A percentile compares a stretch with the other conserved stretches of the same genome.
Conservation (phyloP, 805 yeast genomes). For the Zygoascus biomembranicola region DNA sequence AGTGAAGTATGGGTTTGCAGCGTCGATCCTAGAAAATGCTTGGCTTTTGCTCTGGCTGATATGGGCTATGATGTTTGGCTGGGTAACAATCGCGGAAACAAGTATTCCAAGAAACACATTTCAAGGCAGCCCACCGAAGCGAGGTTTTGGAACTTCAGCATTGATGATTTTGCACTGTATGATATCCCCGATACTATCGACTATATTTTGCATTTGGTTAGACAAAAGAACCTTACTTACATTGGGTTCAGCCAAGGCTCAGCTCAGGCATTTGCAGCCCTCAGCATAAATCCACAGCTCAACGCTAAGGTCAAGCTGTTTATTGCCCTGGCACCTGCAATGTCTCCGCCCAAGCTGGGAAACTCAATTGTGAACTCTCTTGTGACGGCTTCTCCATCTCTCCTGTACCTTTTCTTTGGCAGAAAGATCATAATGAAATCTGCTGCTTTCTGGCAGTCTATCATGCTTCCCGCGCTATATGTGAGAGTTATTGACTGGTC, state of each 20-base stretch:
- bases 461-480: conserved; percentile 70
- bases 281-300: conserved; percentile 54
- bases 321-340: conserved; percentile 88
- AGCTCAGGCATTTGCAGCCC: conserved; percentile 83
- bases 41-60: conserved; percentile 72
- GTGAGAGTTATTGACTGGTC: conserved; percentile 63
- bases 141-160: conserved; percentile 80
- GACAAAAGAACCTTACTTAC: conserved; percentile 44
- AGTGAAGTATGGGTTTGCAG: conserved; percentile 72
- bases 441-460: conserved; percentile 69
- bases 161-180: conserved; percentile 85
- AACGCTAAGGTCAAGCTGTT: conserved; percentile 48
- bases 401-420: conserved; percentile 68
- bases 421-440: conserved; percentile 64
- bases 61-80: conserved; percentile 91
- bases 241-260: conserved; percentile 93
- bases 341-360: conserved; percentile 80
- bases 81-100: conserved; percentile 89
- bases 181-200: conserved; percentile 83
- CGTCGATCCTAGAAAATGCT: conserved; percentile 38
- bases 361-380: conserved; percentile 69
- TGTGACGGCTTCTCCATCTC: conserved; percentile 65
- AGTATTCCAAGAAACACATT: conserved; percentile 77
- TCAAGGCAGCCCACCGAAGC: conserved; percentile 34
- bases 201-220: conserved; percentile 52